phyloP scores from a whole-genome alignment of 2,329 filamentous ascomycete species.

The Zasmidium cellare region DNA sequence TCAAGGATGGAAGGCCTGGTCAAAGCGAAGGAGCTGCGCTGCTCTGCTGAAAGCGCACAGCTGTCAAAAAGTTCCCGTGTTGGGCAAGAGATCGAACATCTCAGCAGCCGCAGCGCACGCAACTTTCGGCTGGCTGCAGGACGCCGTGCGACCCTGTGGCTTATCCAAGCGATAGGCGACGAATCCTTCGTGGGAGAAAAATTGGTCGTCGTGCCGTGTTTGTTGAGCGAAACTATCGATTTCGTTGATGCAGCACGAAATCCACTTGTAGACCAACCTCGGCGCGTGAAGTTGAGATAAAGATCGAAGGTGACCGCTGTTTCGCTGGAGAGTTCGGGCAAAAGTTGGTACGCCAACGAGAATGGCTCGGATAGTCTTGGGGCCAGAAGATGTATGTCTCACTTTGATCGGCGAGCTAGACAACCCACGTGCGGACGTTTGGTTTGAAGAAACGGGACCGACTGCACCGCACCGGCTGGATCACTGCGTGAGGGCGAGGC shows the following conservation, averaged over 20 bases:
- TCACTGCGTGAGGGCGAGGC: not conserved
- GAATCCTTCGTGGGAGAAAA: not conserved
- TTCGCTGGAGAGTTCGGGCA: not conserved
- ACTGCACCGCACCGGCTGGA: not conserved
- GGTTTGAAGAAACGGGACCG: not conserved
- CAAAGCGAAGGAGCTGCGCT: not conserved
- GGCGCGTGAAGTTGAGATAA: not conserved
- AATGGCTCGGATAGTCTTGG: not conserved
- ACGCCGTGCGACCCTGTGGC: not conserved
- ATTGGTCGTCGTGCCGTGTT: not conserved
- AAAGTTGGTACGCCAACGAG: not conserved
- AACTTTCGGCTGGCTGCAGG: not conserved
- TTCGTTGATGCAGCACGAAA: too few species aligned
- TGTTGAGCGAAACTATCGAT: not conserved
- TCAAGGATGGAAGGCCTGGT: not conserved
- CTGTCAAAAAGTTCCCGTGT: not conserved
- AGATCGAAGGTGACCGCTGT: not conserved
- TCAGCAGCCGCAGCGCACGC: not conserved
- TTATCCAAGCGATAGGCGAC: not conserved
- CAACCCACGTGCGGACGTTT: not conserved
- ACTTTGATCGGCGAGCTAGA: not conserved
- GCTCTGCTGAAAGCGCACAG: too few species aligned
- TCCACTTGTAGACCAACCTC: not conserved
- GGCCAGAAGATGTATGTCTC: not conserved
- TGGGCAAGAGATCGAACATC: not conserved